Conservation (phyloP, 2,329 filamentous ascomycete species). For the Penicillium capsulatum region DNA sequence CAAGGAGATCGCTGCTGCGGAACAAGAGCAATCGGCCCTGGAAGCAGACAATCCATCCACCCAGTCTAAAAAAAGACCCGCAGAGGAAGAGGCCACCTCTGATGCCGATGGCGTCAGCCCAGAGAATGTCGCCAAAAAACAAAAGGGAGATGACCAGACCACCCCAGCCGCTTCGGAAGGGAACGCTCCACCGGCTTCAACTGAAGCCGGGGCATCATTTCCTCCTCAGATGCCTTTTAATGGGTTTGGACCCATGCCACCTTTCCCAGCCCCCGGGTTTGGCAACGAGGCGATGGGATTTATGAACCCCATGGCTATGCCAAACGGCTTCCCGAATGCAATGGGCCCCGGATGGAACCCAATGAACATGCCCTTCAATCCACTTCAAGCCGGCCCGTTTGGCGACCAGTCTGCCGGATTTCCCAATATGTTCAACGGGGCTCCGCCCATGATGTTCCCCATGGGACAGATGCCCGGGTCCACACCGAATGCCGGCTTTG, state of each 20-base stretch:
- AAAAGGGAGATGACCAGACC: constrained; percentile 36
- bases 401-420: constrained; percentile 32
- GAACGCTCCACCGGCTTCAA: constrained; percentile 12
- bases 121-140: constrained; percentile 39
- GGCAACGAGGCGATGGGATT: constrained; percentile 30
- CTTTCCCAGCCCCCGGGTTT: constrained; percentile 35
- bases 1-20: constrained; percentile 12
- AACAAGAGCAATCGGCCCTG: constrained; percentile 31
- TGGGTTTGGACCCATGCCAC: constrained; percentile 31
- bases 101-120: constrained; percentile 43
- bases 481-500: constrained; percentile 31
- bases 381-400: constrained; percentile 35
- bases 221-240: constrained; percentile 37
- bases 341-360: constrained; percentile 40
- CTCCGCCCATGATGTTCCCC: constrained; percentile 32
- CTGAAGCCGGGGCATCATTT: constrained; percentile 24
- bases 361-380: constrained; percentile 45
- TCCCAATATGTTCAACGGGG: constrained; percentile 36
- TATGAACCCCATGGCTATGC: constrained; percentile 42
- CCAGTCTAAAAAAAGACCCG: constrained; percentile 71
- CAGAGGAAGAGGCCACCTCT: constrained; percentile 61
- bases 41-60: constrained; percentile 30
- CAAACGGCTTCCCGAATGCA: constrained; percentile 29
- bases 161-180: constrained; percentile 12
- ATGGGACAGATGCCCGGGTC: constrained; percentile 30